Evolutionary conservation across 176 grass and related monocot species (phyloP).

Genomic region (Neostapfia colusana): DNA sequence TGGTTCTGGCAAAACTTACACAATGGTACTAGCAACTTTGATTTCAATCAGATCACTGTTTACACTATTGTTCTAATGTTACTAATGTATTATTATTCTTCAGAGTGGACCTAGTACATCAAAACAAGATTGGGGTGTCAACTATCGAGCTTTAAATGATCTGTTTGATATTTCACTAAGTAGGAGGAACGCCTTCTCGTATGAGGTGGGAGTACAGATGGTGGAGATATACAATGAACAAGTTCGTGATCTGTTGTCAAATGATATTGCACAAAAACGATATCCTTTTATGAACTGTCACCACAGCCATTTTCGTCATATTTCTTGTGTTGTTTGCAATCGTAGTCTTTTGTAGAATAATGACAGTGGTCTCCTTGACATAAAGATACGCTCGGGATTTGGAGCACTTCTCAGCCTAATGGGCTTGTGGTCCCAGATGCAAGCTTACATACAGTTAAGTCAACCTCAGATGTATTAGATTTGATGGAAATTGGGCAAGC

Average conservation of each 20-base stretch:
- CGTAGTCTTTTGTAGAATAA: background rate
- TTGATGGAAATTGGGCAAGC: constrained; percentile 89
- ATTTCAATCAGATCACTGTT: background rate
- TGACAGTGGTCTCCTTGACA: constrained; percentile 34
- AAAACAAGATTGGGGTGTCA: constrained; percentile 95
- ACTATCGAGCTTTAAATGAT: constrained; percentile 94
- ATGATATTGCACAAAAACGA: constrained; percentile 85
- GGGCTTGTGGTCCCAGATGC: constrained; percentile 92
- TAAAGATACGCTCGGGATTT: constrained; percentile 78
- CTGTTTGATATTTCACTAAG: constrained; percentile 85
- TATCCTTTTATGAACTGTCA: constrained; percentile 62
- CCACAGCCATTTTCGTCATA: background rate
- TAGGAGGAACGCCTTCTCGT: constrained; percentile 78
- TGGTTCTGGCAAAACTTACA: constrained; percentile 98
- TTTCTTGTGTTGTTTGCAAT: constrained; percentile 9
- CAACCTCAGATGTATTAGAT: constrained; percentile 88
- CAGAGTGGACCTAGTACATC: constrained; percentile 85
- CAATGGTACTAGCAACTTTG: constrained; percentile 59
- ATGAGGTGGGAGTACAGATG: constrained; percentile 96
- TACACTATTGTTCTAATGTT: background rate
- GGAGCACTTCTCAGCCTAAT: constrained; percentile 85
- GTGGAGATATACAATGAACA: constrained; percentile 99
- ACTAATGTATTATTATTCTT: constrained; percentile 29
- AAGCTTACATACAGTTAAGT: constrained; percentile 72
- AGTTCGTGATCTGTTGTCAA: constrained; percentile 90